phyloP scores from a whole-genome alignment of 495 filamentous ascomycete species.

The Cenococcum geophilum region DNA sequence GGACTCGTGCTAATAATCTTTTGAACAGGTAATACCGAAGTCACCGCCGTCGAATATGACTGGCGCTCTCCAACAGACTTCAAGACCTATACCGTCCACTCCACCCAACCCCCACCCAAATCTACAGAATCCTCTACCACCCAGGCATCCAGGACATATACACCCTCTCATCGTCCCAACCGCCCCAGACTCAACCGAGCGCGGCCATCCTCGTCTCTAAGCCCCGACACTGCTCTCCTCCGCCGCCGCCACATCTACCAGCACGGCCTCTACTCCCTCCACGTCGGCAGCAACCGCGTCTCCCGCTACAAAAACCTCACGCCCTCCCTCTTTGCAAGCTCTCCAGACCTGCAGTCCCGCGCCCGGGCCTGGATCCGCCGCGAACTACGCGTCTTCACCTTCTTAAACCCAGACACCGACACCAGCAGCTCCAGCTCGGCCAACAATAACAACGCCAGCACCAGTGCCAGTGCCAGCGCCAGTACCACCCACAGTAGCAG shows the following conservation, averaged over 20 bases:
- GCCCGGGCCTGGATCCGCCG: constrained; percentile 85
- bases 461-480: constrained; percentile 18
- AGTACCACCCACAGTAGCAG: constrained; percentile 2
- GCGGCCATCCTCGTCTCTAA: constrained; percentile 20
- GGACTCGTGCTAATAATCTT: neutral
- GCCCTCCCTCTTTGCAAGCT: constrained; percentile 56
- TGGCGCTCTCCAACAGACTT: constrained; percentile 48
- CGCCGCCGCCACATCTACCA: constrained; percentile 71
- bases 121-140: constrained; percentile 3
- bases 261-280: constrained; percentile 68
- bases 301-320: constrained; percentile 74
- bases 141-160: neutral
- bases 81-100: constrained; percentile 48
- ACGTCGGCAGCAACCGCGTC: constrained; percentile 76
- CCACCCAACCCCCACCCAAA: constrained; percentile 39
- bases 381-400: constrained; percentile 82
- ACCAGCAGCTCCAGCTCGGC: neutral
- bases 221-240: constrained; percentile 53
- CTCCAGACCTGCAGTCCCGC: constrained; percentile 65
- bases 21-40: constrained; percentile 53
- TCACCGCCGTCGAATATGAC: constrained; percentile 64
- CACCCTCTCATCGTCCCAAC: neutral
- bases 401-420: constrained; percentile 48
- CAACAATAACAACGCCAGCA: constrained; percentile 22
- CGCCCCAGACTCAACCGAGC: neutral